Conservation (phyloP, 768 basidiomycete species). For the Boletus sensibilis region DNA sequence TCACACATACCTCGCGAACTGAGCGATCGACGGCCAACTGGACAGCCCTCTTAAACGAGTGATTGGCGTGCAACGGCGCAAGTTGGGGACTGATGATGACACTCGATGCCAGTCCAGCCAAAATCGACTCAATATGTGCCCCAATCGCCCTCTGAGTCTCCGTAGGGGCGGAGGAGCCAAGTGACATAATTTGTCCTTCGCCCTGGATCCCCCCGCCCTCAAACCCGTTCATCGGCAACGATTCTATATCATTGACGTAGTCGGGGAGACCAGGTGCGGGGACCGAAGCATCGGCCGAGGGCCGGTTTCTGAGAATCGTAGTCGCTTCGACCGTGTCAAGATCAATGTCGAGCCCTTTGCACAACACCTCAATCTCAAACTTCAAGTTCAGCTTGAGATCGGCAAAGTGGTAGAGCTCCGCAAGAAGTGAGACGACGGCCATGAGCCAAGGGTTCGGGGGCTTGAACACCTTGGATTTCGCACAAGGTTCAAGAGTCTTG, state of each 20-base stretch:
- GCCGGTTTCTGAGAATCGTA: conserved; percentile 75
- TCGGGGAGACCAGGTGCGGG: conserved; percentile 66
- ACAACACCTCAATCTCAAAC: conserved; percentile 97
- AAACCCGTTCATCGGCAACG: conserved; percentile 73
- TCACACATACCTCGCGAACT: conserved; percentile 75
- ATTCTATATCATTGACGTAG: conserved; percentile 77
- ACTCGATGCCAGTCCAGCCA: conserved; percentile 64
- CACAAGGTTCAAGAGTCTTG: conserved; percentile 90
- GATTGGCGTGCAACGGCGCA: conserved; percentile 70
- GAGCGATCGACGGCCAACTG: conserved; percentile 90
- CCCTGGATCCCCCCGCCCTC: conserved; percentile 47
- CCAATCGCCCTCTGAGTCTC: conserved; percentile 69
- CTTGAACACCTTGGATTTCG: conserved; percentile 88
- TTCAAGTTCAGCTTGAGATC: conserved; percentile 96
- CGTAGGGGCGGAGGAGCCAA: conserved; percentile 58
- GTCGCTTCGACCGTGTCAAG: conserved; percentile 84
- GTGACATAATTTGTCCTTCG: conserved; percentile 61
- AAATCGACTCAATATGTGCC: conserved; percentile 78
- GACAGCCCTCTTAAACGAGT: conserved; percentile 85
- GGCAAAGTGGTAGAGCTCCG: conserved; percentile 95
- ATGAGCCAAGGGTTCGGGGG: conserved; percentile 99
- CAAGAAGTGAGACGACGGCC: conserved; percentile 88
- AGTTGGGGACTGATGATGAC: conserved; percentile 79
- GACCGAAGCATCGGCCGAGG: conserved; percentile 51
- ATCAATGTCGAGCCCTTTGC: conserved; percentile 87